Evolutionary conservation across 2,329 filamentous ascomycete species (phyloP).

Genomic region (Colletotrichum orchidophilum): DNA sequence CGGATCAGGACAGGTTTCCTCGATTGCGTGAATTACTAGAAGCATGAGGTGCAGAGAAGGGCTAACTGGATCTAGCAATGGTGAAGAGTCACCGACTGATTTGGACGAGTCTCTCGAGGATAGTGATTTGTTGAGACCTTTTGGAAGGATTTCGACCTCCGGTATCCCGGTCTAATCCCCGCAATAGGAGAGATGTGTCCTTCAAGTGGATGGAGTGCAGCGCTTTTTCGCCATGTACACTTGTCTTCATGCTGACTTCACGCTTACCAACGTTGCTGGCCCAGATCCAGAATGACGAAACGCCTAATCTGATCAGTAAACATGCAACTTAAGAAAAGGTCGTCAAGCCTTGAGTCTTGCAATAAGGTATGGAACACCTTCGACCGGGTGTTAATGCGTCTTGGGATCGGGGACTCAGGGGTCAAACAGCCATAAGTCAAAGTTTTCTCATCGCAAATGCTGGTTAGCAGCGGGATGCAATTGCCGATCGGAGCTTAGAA

Average conservation of each 20-base stretch:
- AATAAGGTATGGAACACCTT: no score
- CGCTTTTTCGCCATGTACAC: not conserved
- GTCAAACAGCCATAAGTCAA: no score
- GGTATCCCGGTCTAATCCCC: not conserved
- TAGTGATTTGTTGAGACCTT: not conserved
- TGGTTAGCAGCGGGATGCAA: not conserved
- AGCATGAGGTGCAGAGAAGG: not conserved
- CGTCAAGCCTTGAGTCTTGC: no score
- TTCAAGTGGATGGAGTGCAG: not conserved
- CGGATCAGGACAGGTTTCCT: not conserved
- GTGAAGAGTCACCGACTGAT: not conserved
- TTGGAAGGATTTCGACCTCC: not conserved
- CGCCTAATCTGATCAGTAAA: no score
- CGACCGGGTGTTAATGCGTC: no score
- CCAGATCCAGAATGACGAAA: no score
- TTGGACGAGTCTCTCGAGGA: not conserved
- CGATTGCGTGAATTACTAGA: not conserved
- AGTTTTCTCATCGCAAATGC: not conserved
- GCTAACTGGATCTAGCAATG: not conserved
- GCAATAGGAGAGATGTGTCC: not conserved
- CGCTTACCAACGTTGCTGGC: no score
- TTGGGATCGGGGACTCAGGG: no score
- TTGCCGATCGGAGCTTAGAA: not conserved
- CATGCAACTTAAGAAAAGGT: no score
- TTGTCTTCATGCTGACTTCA: no score